These are phyloP conservation scores for Metschnikowia gruessii DNA, from an alignment of 805 yeast species.

Conservation along the genomic window DNA sequence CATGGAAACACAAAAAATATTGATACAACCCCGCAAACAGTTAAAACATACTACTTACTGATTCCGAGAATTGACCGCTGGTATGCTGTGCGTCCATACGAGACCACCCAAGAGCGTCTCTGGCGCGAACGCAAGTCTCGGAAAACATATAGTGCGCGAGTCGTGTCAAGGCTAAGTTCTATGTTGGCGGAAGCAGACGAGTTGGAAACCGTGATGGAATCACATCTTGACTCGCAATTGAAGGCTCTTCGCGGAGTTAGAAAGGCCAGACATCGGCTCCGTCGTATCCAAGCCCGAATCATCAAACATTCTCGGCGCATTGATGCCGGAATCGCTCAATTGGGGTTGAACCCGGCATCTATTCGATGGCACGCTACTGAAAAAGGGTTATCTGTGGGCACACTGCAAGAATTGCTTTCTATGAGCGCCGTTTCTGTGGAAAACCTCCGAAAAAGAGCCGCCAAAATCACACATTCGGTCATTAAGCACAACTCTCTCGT, in stretches of 20 bases:
- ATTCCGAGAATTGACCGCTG: neutral
- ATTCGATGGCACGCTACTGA: neutral
- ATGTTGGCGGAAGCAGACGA: neutral
- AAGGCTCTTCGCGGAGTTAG: neutral
- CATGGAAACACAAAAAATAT: too few species aligned
- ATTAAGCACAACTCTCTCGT: neutral
- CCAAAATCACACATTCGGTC: slow-evolving; percentile 1
- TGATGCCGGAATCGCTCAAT: neutral
- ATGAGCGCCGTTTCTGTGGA: neutral
- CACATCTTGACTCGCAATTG: neutral
- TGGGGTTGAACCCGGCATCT: neutral
- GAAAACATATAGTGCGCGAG: neutral
- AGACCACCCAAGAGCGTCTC: slow-evolving; percentile 1
- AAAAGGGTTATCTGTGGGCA: neutral
- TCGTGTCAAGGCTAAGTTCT: neutral
- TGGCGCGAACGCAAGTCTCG: slow-evolving; percentile 1
- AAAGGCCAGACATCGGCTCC: neutral
- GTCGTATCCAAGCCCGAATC: neutral
- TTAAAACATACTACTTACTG: neutral
- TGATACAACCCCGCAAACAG: too few species aligned
- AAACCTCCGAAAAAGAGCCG: neutral
- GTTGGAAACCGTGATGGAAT: neutral
- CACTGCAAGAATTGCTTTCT: neutral
- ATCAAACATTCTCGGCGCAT: neutral
- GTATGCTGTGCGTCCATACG: slow-evolving; percentile 2